These are phyloP conservation scores for Starmerella stellata DNA, from an alignment of 805 yeast genomes.

Conservation along the genomic window DNA sequence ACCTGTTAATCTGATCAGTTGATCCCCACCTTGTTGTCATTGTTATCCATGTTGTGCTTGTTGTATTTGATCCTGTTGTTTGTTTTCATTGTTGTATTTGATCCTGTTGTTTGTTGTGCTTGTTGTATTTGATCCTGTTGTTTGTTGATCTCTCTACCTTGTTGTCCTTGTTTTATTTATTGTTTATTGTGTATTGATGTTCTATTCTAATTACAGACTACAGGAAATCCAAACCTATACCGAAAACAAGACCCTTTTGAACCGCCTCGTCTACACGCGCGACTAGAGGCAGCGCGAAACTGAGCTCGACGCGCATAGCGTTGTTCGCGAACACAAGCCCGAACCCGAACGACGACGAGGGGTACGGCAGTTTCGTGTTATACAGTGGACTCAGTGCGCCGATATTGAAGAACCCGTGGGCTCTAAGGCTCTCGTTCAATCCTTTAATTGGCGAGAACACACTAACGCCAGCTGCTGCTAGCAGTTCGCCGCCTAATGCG, in stretches of 20 bases:
- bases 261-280: constrained; percentile 32
- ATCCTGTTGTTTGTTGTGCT: too few relatives aligned
- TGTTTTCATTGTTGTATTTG: too few relatives aligned
- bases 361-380: constrained; percentile 19
- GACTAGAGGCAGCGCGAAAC: constrained; percentile 42
- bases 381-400: constrained; percentile 34
- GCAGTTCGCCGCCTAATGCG: constrained; percentile 51
- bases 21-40: too few relatives aligned
- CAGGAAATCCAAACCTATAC: constrained; percentile 42
- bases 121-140: background rate
- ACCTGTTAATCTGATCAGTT: too few relatives aligned
- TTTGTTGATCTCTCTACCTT: too few relatives aligned
- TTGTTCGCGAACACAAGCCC: constrained; percentile 49
- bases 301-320: constrained; percentile 48
- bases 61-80: too few relatives aligned
- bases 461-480: constrained; percentile 38
- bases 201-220: too few relatives aligned
- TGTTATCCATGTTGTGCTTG: too few relatives aligned
- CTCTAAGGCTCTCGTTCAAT: constrained; percentile 34
- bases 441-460: constrained; percentile 45
- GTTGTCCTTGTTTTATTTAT: too few relatives aligned
- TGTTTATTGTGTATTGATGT: too few relatives aligned
- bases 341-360: constrained; percentile 37
- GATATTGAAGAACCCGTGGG: constrained; percentile 47
- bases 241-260: constrained; percentile 51